A percentile compares a stretch with the other conserved stretches of the same genome.
These are phyloP conservation scores for Xylariaceae sp. DNA, from an alignment of 2,329 filamentous ascomycete genomes.

Conservation along the genomic window DNA sequence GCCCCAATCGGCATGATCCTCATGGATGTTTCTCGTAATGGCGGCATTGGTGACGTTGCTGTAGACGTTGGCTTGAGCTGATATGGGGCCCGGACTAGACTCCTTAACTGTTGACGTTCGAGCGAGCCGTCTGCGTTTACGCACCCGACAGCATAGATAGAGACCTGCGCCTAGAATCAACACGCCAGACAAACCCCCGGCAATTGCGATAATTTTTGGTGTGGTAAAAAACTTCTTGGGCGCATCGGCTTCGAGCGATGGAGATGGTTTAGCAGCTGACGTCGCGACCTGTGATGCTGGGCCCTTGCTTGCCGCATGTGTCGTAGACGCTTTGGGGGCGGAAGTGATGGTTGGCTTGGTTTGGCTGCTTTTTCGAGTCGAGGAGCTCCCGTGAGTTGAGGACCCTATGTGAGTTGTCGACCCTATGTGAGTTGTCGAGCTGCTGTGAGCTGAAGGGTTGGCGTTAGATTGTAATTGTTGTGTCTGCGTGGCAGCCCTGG, in stretches of 20 bases:
- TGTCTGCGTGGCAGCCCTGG: background rate
- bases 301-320: background rate
- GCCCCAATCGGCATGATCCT: background rate
- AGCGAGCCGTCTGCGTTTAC: slow-evolving; percentile 21
- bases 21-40: background rate
- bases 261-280: background rate
- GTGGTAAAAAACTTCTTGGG: slow-evolving; percentile 8
- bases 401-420: background rate
- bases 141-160: slow-evolving; percentile 24
- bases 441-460: background rate
- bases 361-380: background rate
- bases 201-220: slow-evolving; percentile 24
- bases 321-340: background rate
- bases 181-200: slow-evolving; percentile 25
- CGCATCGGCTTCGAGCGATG: slow-evolving; percentile 3
- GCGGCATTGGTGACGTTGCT: background rate
- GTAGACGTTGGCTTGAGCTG: slow-evolving; percentile 3
- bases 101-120: slow-evolving; percentile 13
- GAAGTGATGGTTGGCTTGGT: background rate
- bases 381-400: background rate
- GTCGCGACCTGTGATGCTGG: background rate
- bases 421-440: background rate
- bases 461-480: background rate
- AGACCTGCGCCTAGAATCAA: slow-evolving; percentile 22
- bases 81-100: slow-evolving; percentile 1